Percentiles rank a stretch among this genome's conserved stretches.
These are phyloP conservation scores for Epichloe hybrida DNA, from an alignment of 2,329 filamentous ascomycete genomes.

Conservation along the genomic window DNA sequence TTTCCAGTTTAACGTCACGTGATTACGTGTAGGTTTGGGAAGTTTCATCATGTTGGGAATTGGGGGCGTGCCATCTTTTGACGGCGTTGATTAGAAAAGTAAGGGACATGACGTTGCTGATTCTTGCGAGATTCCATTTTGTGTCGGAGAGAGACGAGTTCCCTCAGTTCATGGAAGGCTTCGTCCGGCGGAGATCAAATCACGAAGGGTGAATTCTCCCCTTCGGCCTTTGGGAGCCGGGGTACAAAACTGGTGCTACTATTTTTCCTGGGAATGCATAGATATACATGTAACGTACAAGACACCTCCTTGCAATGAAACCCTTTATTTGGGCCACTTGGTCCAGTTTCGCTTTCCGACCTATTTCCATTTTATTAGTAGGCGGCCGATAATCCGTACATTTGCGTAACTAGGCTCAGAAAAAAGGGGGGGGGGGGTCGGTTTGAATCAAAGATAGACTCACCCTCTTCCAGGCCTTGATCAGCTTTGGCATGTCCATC, in stretches of 20 bases:
- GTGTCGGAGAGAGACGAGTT: too few species aligned
- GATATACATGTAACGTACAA: slow-evolving; percentile 22
- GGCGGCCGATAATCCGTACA: neutral
- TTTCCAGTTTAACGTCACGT: slow-evolving; percentile 2
- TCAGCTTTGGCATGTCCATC: slow-evolving; percentile 85
- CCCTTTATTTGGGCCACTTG: slow-evolving; percentile 41
- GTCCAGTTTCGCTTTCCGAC: slow-evolving; percentile 42
- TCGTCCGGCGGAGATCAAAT: too few species aligned
- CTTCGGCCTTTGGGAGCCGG: too few species aligned
- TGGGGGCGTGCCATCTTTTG: neutral
- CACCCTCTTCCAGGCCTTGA: slow-evolving; percentile 88
- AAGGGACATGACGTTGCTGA: too few species aligned
- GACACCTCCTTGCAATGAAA: slow-evolving; percentile 1
- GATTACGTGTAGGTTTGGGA: slow-evolving; percentile 1
- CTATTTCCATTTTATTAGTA: slow-evolving; percentile 26
- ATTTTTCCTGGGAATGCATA: slow-evolving; percentile 13
- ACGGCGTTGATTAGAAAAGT: too few species aligned
- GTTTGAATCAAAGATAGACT: too few species aligned
- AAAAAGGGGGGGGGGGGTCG: too few species aligned
- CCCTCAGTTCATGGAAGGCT: too few species aligned
- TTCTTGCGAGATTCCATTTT: too few species aligned
- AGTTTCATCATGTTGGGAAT: neutral
- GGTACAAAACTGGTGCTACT: neutral
- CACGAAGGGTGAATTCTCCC: too few species aligned
- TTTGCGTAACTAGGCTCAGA: neutral